phyloP scores from a whole-genome alignment of 2,329 filamentous ascomycete genomes.

The Xylariales sp. region DNA sequence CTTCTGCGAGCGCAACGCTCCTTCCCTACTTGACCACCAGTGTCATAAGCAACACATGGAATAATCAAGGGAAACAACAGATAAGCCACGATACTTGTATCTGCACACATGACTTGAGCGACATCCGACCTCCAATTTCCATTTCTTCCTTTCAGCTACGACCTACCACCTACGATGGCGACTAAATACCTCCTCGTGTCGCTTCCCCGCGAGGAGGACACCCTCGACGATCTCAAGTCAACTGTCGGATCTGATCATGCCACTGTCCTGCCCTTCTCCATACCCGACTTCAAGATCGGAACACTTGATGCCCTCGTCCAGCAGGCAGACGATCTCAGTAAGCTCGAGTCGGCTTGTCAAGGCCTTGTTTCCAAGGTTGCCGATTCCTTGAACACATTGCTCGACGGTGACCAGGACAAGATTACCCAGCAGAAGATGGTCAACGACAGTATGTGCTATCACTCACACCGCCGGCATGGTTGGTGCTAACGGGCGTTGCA shows the following conservation, averaged over 20 bases:
- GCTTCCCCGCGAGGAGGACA: conserved; percentile 78
- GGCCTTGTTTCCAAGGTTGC: conserved; percentile 82
- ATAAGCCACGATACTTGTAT: too few species aligned
- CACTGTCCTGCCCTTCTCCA: conserved; percentile 68
- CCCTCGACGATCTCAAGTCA: conserved; percentile 68
- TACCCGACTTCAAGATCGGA: conserved; percentile 96
- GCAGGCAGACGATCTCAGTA: conserved; percentile 90
- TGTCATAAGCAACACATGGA: too few species aligned
- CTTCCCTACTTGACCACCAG: too few species aligned
- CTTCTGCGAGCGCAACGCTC: too few species aligned
- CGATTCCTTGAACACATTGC: conserved; percentile 75
- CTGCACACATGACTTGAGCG: too few species aligned
- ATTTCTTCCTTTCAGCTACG: too few species aligned
- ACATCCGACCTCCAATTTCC: too few species aligned
- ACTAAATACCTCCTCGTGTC: conserved; percentile 83
- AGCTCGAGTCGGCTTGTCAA: conserved; percentile 77
- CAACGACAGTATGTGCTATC: conserved; percentile 70
- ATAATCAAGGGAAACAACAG: too few species aligned
- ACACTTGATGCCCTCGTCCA: conserved; percentile 92
- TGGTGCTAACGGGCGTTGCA: conserved; percentile 32
- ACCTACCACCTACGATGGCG: conserved; percentile 28
- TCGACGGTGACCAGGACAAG: conserved; percentile 81
- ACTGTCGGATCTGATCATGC: conserved; percentile 72
- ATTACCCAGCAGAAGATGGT: conserved; percentile 84
- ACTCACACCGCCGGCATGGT: conserved; percentile 4